Conservation (phyloP, 148 eudicot species). For the Rhododendron griersonianum region DNA sequence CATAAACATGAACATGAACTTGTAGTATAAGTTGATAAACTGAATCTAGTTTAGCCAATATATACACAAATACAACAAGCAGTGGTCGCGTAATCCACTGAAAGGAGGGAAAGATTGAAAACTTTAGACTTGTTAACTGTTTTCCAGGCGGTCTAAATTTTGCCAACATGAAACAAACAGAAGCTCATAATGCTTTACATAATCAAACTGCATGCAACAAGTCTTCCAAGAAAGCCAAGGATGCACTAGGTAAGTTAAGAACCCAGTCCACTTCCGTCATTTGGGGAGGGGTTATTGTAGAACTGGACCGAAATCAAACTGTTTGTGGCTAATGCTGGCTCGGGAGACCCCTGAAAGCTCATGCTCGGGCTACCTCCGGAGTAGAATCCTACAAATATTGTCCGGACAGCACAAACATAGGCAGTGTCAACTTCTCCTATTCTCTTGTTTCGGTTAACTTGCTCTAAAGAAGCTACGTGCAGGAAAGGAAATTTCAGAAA, state of each 20-base stretch:
- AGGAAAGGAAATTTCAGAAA: no score
- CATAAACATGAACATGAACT: no score
- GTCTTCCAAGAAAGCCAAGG: neutral
- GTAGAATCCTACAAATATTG: conserved; percentile 35
- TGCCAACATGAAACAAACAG: neutral
- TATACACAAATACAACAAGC: neutral
- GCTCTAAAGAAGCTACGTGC: neutral
- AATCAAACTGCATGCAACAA: neutral
- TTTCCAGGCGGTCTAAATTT: neutral
- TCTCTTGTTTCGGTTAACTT: neutral
- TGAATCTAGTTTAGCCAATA: neutral
- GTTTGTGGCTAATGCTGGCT: conserved; percentile 36
- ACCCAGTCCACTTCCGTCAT: conserved; percentile 25
- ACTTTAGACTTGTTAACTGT: neutral
- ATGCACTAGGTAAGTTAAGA: conserved; percentile 32
- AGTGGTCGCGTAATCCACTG: neutral
- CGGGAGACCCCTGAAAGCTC: conserved; percentile 44
- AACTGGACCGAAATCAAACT: conserved; percentile 44
- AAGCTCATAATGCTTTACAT: neutral
- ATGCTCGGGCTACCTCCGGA: conserved; percentile 23
- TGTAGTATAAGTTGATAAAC: neutral
- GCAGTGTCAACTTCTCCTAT: neutral
- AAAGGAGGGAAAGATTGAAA: neutral
- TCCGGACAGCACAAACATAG: neutral
- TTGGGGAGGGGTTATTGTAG: conserved; percentile 23